Base-by-base conservation (phyloP, 2,329 filamentous ascomycete genomes). In the Ceratocystis variospora region DNA sequence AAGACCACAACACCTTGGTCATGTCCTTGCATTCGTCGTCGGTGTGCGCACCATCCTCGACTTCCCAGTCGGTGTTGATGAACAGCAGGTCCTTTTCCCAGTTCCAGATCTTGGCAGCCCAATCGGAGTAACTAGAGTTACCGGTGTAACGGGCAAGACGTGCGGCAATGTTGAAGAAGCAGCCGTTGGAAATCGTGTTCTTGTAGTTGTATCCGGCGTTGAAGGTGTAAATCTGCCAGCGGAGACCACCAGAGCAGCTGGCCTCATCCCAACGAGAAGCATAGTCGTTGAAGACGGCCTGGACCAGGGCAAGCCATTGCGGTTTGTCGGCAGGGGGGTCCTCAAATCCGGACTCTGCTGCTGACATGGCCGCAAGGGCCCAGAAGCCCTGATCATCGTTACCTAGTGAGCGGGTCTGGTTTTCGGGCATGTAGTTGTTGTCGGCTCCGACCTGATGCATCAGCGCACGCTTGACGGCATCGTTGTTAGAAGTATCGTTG, bases 311-410 rank as follows among this genome's bases (percentile, higher is more conserved):
- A n/a, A 94, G 80, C 88, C 88, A 96, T 68, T 87, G 85, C 0
- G 87, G 84, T 64, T 85, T 73, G 67, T 80, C 81, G 0, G 77
- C 70, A 0, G 83, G 80, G 3, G 87, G 86, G 71, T 90, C 81
- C 1, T 87, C 86, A 71, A 88, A 93, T 69, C 85, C 85, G 71
- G 86, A 83, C 75, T 95, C 90, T 46, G 87, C 87, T 1, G 90
- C 90, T 8, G 83, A 82, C 79, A 95, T 88, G 68, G 87, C 88
- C 0, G 89, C 84, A 78, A 94, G 81, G n/a, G 83, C 88, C 90
- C 90, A 95, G 76, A 94, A 93, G 5, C 88, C 86, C 74, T 90
- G 87, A 71, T 90, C 87, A 69, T 90, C 87, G 75, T 89, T 90
- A 69, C 87, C 87, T 68, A 81, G 75, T 1, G 80, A 80, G 61